Evolutionary conservation across 1,284 basidiomycete genomes (phyloP).

Genomic region (Phellopilus nigrolimitatus): DNA sequence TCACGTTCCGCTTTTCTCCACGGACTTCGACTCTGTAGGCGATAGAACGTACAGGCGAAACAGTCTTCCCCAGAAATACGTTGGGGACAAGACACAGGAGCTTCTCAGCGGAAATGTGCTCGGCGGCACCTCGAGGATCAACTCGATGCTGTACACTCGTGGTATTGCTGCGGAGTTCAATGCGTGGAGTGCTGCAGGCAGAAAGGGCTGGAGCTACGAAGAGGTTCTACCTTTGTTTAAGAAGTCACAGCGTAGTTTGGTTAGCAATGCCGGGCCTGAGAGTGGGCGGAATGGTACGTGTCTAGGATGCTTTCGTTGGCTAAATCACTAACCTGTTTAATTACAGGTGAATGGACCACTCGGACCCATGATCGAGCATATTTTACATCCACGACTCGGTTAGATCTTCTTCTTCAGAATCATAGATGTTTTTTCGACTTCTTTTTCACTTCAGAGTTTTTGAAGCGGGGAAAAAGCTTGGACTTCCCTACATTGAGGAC

Average conservation of each 20-base stretch:
- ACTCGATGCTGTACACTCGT: conserved; percentile 36
- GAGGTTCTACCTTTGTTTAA: conserved; percentile 35
- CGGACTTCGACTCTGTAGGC: conserved; percentile 28
- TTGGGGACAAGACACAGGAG: conserved; percentile 25
- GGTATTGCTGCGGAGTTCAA: conserved; percentile 36
- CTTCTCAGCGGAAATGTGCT: conserved; percentile 37
- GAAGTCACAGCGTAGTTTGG: conserved; percentile 29
- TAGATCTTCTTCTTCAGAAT: neutral
- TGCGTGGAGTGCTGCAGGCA: conserved; percentile 32
- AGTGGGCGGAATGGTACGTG: conserved; percentile 23
- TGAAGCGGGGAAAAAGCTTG: conserved; percentile 20
- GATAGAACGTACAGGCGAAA: conserved; percentile 24
- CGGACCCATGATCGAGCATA: conserved; percentile 13
- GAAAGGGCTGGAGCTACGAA: conserved; percentile 34
- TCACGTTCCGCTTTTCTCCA: conserved; percentile 33
- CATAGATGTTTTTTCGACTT: neutral
- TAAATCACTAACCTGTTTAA: conserved; percentile 10
- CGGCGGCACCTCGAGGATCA: conserved; percentile 42
- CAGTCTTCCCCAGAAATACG: conserved; percentile 23
- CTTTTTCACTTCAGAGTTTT: conserved; percentile 21
- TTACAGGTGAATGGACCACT: conserved; percentile 26
- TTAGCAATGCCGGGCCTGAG: conserved; percentile 14
- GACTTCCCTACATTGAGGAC: conserved; percentile 27
- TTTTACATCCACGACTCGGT: conserved; percentile 23
- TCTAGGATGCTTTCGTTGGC: too few species aligned